Base-by-base conservation (phyloP, 495 filamentous ascomycete genomes). In the Aspergillus avenaceus region DNA sequence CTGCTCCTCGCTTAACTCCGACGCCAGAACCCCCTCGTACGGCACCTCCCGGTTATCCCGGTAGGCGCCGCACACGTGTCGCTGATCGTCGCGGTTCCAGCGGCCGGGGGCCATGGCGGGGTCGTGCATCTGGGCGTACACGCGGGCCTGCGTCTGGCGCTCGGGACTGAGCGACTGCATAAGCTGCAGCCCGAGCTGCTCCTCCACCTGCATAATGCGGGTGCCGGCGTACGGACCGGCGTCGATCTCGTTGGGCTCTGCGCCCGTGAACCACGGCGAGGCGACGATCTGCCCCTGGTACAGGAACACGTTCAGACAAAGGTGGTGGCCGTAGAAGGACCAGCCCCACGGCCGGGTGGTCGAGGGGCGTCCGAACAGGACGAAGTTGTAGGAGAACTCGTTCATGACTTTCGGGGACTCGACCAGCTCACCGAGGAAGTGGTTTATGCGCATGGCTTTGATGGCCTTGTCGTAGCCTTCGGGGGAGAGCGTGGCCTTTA, bases 221-320 rank as follows among this genome's bases (percentile, higher is more conserved):
- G 82, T 82, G 13, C 86, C 87, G 0, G 63, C 54, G 54, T 80
- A 66, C 12, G 75, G 79, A 0, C 86, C 86, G 7, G 61, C 62
- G 53, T 90, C 87, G 53, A 91, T 85, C 51, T 80, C 55, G 45
- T 90, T 87, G 0, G 87, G 87, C 66, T 91, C 87, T 0, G 87
- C 86, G 42, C 87, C 87, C 1, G 82, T 84, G 66, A 91, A 91
- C 70, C 81, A 85, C 2, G 87, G 87, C 9, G 75, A 76, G 12
- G 84, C 72, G 22, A 88, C 66, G 43, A 86, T 78, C 59, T 86
- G 82, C 5, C 69, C 63, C 27, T 65, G 68, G 50, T 80, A 72
- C 25, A 88, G 67, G 56, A 90, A 84, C 29, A 87, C 70, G 60
- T 81, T 81, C 19, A 90, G 69, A 47, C 84, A 87, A 5, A 90